Evolutionary conservation across 1,284 basidiomycete genomes (phyloP), one percentile per base, ranked within the genome.

Genomic region (Trametes pubescens): DNA sequence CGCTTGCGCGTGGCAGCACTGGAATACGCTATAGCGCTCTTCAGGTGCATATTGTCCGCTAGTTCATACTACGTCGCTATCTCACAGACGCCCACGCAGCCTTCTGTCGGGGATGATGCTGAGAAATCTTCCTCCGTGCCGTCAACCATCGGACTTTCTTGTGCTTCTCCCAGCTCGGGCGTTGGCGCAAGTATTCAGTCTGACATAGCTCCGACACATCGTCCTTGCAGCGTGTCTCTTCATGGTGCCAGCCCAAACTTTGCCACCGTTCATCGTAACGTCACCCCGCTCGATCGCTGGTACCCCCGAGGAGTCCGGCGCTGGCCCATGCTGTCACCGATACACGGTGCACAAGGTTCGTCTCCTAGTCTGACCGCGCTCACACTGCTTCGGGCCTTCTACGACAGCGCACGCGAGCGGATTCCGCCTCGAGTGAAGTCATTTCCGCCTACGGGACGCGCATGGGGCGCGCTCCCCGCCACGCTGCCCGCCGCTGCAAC

Each of bases 151-250:
- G 66, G 66, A 64, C 52, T 58, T 29, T 61, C 52, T 43, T 58
- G 61, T 56, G 49, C 60, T 51, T 68, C 51, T 59, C 51, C 9
- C 56, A 68, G 53, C 44, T 57, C 64, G 64, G 66, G 40, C 43
- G 64, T 29, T 68, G 61, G 64, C 66, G 66, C 65, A 65, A 68
- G 52, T 56, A 61, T 61, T 58, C 48, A 65, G 58, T 65, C 57
- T 60, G 52, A 63, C 43, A 48, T 54, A 57, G 38, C 43, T 64
- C 53, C 62, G 59, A 62, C 49, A 60, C 52, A 57, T 26, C 47
- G 47, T 62, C 53, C 37, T 56, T 55, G 63, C 66, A 63, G 54
- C 63, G 63, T 68, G 48, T 37, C 47, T 38, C 24, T 52, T 18
- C 38, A 32, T 55, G 24, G 62, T 63, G 38, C 44, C 35, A 35